Base-by-base conservation (phyloP, 768 basidiomycete genomes). In the Royoungia palumana region DNA sequence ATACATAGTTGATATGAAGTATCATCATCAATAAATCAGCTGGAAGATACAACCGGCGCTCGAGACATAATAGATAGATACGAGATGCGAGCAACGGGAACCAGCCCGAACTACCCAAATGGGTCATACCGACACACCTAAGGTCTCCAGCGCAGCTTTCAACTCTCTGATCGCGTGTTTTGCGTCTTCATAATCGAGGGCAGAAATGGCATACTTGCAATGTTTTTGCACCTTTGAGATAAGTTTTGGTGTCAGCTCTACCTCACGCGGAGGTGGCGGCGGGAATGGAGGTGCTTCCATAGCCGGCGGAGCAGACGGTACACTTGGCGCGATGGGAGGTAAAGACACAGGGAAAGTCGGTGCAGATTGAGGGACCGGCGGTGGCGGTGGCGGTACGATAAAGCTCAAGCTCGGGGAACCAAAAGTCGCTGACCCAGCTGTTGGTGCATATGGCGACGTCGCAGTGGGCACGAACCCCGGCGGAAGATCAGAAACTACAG, bases 151-250 rank as follows among this genome's bases (percentile, higher is more conserved):
- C 13, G 95, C 95, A 30, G 79, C 74, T 55, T 79, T 75, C 56
- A 99, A 68, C 69, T 99, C 93, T 63, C 79, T 85, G 61, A 80
- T 77, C 16, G 95, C 95, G 58, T 89, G 88, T 54, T 88, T 87
- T 10, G 76, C 75, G 67, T 99, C 95, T 63, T 98, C 95, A 64
- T 94, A 97, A 62, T 97, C 93, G 46, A 99, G 73, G n/a, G 96
- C 83, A 25, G 89, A 92, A 49, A 97, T 90, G 7, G 95, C 95
- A 70, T 87, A 96, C 45, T 80, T 79, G 57, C 93, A 93, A 59
- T 94, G 93, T 63, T 89, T 96, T 75, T 99, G 94, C 13, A 81
- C 82, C 53, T 85, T 81, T 17, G 83, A 75, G 21, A 96, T 77
- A 45, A 83, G 62, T 44, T 72, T 72, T 5, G 87, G 82, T 1